Evolutionary conservation across 108 stramenopile species (phyloP).

Genomic region (Cyclostephanos invisitatus): DNA sequence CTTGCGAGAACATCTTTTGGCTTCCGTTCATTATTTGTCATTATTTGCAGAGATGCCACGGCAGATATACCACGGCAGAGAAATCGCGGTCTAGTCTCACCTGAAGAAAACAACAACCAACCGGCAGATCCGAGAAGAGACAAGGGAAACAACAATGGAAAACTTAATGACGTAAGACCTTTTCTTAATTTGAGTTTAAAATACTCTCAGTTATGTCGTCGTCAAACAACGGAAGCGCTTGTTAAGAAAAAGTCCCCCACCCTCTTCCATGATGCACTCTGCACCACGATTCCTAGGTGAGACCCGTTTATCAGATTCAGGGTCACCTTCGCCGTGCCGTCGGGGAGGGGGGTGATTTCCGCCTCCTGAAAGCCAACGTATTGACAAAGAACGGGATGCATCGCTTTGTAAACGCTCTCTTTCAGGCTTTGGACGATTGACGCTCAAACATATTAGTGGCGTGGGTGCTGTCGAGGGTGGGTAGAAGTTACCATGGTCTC

Average conservation of each 20-base stretch:
- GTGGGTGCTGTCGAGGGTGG: background rate
- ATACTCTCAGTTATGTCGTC: too few relatives aligned
- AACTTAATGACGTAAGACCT: too few relatives aligned
- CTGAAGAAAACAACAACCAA: too few relatives aligned
- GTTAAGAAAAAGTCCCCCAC: constrained; percentile 55
- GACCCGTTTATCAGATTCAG: constrained; percentile 51
- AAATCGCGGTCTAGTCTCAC: too few relatives aligned
- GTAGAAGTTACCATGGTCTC: background rate
- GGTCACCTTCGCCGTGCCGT: constrained; percentile 72
- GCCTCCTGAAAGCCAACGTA: constrained; percentile 88
- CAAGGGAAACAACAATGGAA: too few relatives aligned
- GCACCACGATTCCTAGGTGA: constrained; percentile 49
- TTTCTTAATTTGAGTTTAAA: too few relatives aligned
- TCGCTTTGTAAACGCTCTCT: constrained; percentile 87
- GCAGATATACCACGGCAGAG: too few relatives aligned
- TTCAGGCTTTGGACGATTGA: constrained; percentile 56
- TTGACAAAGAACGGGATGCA: constrained; percentile 78
- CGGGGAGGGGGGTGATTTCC: constrained; percentile 66
- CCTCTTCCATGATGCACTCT: constrained; percentile 66
- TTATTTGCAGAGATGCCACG: too few relatives aligned
- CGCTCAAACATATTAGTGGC: background rate
- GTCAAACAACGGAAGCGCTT: constrained; percentile 53
- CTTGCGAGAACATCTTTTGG: too few relatives aligned
- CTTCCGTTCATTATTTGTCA: too few relatives aligned
- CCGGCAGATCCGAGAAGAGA: too few relatives aligned